Conservation (phyloP, 441 rosid species). For the Pelargonium cotyledonis region DNA sequence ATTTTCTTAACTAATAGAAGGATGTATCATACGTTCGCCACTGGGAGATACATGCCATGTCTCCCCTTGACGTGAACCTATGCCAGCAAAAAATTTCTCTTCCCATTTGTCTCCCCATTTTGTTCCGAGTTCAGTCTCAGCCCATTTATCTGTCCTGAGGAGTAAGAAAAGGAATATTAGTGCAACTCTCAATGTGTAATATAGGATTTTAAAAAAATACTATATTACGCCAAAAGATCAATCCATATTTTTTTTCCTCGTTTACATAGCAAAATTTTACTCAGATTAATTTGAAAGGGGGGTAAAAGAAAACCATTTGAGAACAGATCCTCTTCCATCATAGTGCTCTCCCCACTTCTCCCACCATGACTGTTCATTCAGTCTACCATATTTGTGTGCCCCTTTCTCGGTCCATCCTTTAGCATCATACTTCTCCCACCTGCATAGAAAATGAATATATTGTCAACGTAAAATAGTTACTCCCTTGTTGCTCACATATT, state of each 20-base stretch:
- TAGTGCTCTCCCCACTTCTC: conserved; percentile 99
- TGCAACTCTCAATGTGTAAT: conserved; percentile 1
- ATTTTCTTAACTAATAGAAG: conserved; percentile 6
- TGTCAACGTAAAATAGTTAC: not conserved
- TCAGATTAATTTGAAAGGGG: conserved; percentile 12
- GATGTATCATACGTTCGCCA: conserved; percentile 53
- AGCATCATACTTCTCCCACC: conserved; percentile 99
- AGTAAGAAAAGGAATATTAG: conserved; percentile 19
- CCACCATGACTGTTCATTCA: conserved; percentile 99
- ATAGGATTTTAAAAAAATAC: too few species aligned
- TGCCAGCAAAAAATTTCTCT: conserved; percentile 88
- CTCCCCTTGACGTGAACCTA: conserved; percentile 98
- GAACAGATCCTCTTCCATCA: conserved; percentile 95
- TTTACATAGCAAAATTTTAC: not conserved
- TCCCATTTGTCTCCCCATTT: conserved; percentile 99
- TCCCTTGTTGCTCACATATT: not conserved
- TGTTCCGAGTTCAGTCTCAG: conserved; percentile 93
- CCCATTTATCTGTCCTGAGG: conserved; percentile 99
- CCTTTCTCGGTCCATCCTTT: conserved; percentile 99
- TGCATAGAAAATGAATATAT: conserved; percentile 25
- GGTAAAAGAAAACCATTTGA: conserved; percentile 63
- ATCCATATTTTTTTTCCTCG: not conserved
- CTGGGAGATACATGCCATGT: conserved; percentile 94
- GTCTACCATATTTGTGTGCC: conserved; percentile 89
- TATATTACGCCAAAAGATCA: not conserved